Percentiles rank a stretch among this genome's conserved stretches.
Conservation (phyloP, 805 yeast species). For the Candida palmyrensis region DNA sequence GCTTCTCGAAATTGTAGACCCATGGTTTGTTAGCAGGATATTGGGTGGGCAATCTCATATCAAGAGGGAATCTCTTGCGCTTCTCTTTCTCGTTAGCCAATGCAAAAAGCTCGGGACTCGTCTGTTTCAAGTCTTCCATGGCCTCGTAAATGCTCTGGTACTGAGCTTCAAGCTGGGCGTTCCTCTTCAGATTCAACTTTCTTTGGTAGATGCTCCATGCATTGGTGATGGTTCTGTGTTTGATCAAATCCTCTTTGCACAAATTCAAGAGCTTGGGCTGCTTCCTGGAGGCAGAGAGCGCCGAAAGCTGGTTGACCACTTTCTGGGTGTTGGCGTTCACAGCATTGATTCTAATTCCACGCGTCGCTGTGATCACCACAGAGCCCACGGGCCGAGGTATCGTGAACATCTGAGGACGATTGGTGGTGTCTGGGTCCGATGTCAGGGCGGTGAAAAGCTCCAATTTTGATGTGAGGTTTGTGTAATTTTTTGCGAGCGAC, state of each 20-base stretch:
- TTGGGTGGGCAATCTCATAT: constrained; percentile 83
- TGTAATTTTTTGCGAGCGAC: not conserved
- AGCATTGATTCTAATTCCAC: constrained; percentile 20
- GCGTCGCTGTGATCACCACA: too few relatives aligned
- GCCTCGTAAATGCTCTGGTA: constrained; percentile 64
- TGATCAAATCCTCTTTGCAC: constrained; percentile 73
- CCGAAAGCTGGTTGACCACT: constrained; percentile 61
- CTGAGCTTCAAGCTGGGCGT: constrained; percentile 49
- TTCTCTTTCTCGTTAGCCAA: constrained; percentile 56
- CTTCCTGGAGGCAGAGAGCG: constrained; percentile 80
- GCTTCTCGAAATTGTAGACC: constrained; percentile 48
- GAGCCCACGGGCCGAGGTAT: too few relatives aligned
- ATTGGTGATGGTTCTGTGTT: constrained; percentile 74
- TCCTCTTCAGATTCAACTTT: constrained; percentile 40
- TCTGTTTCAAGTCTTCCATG: constrained; percentile 56
- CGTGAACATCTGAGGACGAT: too few relatives aligned
- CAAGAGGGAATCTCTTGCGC: constrained; percentile 70
- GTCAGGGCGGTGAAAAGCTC: constrained; percentile 12
- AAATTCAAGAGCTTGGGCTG: constrained; percentile 79
- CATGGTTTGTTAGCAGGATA: constrained; percentile 80
- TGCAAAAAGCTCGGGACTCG: constrained; percentile 52
- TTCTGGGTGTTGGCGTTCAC: constrained; percentile 35
- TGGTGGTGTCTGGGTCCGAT: too few relatives aligned
- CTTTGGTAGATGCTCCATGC: constrained; percentile 74
- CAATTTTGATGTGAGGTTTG: constrained; percentile 1